Evolutionary conservation across 352 stramenopile species (phyloP), one percentile per base, ranked within the genome.

Genomic region (Elongisporangium anandrum): DNA sequence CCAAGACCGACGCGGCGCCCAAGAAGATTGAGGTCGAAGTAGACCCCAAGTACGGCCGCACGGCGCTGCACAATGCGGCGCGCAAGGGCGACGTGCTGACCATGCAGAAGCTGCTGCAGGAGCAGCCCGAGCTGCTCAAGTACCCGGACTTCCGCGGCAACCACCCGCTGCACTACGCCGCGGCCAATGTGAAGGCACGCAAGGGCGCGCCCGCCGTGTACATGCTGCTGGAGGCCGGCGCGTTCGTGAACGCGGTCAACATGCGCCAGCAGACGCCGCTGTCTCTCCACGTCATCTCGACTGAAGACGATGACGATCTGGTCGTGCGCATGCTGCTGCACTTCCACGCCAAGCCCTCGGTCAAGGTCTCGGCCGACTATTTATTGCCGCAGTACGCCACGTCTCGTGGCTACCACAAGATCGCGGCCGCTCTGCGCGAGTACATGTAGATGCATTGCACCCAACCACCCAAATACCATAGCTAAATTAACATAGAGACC

Each of bases 131-230:
- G 47, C 61, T 87, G 20, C 51, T 85, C 26, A 63, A 59, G 0
- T 63, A 66, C 4, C 48, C 68, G 0, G 77, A 87, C 60, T 75
- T 68, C 26, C 72, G 77, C 38, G 77, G 77, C 41, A 87, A 87
- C 59, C 75, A 79, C 48, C 73, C 77, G n/a, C 61, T 87, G 48
- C 77, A 87, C 54, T 87, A 87, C 54, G 77, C 77, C 1, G 75
- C 71, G 21, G 63, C 64, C 3, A 66, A 56, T n/a, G 68, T 67
- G 19, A 62, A 65, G 2, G 60, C 81, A 22, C 34, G 34, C 34
- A 45, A 45, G 34, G 63, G 66, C 41, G 56, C 57, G 10, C 64
- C 72, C n/a, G 68, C 80, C 9, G 60, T 79, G 23, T 80, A 79
- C 58, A 62, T 70, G 60, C 62, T 87, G 59, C 63, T 87, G 23